Conservation (phyloP, 768 basidiomycete genomes). For the Pulveroboletus frians region DNA sequence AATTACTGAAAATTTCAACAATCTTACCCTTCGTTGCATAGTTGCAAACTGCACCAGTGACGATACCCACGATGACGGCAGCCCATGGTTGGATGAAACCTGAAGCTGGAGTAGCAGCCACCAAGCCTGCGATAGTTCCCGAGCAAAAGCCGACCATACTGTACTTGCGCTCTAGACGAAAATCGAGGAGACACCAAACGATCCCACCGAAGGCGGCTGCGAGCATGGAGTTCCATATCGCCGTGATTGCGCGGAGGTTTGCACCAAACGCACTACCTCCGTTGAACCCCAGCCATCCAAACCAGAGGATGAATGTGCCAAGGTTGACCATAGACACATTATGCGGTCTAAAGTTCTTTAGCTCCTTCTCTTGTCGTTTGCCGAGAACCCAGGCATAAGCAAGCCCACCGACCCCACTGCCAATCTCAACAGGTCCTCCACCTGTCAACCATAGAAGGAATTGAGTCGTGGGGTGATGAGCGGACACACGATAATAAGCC, state of each 20-base stretch:
- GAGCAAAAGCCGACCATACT: slow-evolving; percentile 89
- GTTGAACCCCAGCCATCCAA: slow-evolving; percentile 89
- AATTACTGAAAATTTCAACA: neutral
- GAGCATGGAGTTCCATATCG: slow-evolving; percentile 86
- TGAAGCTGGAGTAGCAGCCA: slow-evolving; percentile 84
- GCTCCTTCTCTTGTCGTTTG: slow-evolving; percentile 64
- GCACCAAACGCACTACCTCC: slow-evolving; percentile 86
- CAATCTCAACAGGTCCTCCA: slow-evolving; percentile 85
- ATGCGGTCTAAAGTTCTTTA: slow-evolving; percentile 80
- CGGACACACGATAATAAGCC: slow-evolving; percentile 12
- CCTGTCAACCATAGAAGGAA: slow-evolving; percentile 35
- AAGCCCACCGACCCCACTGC: slow-evolving; percentile 77
- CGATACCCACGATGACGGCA: slow-evolving; percentile 66
- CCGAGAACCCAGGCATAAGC: slow-evolving; percentile 88
- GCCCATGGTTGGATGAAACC: slow-evolving; percentile 79
- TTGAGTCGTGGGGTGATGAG: neutral
- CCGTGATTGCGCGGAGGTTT: slow-evolving; percentile 80
- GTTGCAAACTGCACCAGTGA: slow-evolving; percentile 72
- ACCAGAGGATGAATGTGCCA: slow-evolving; percentile 83
- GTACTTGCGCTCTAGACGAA: slow-evolving; percentile 72
- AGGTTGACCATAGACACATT: slow-evolving; percentile 80
- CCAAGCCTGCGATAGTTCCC: slow-evolving; percentile 83
- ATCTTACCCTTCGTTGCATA: slow-evolving; percentile 75
- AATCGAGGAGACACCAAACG: slow-evolving; percentile 81
- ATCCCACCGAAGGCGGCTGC: slow-evolving; percentile 77